Base-by-base conservation (phyloP, 371 early-diverging fungal genomes). In the Funneliformis caledonium region DNA sequence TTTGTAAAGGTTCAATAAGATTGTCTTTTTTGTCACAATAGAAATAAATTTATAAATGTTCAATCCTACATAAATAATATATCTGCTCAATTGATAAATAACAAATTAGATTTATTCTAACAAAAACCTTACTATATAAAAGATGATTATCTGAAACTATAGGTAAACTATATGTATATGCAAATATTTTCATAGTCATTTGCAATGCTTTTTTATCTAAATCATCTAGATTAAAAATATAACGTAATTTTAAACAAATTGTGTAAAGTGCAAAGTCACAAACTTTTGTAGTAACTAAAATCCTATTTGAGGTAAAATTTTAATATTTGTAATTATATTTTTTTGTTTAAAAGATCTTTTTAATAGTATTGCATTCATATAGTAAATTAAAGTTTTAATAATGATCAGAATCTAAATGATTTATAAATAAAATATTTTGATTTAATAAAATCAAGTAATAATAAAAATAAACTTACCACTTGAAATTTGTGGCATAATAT, bases 61-160 rank as follows among this genome's bases (percentile, higher is more conserved):
- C 26, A 26, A 26, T 26, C 0, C 26, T 26, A 26, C 0, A 26
- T 26, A 26, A 26, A 26, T 26, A 26, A 26, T 26, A 26, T 26
- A 26, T 0, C 0, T 26, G 26, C 26, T 26, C 26, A 26, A 26
- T 26, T 26, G 0, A 26, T 26, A 26, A 26, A 26, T 26, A 26
- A 26, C 26, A 26, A 26, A 26, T 26, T 26, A 26, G 26, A 26
- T 26, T 26, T 26, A 26, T 26, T 0, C 26, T 26, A 26, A 26
- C 26, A 26, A 26, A 26, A 26, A 26, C 26, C 26, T 26, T 26
- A 26, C 26, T 26, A 26, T 26, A 26, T 26, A 26, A 26, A n/a
- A 64, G 33, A 64, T 64, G 33, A 64, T 64, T 33, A 22, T 64
- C 64, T 64, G 31, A 26, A 64, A 33, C 64, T 8, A 64, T 64